phyloP scores from a whole-genome alignment of 148 eudicot genomes.

The Persicaria tinctoria region DNA sequence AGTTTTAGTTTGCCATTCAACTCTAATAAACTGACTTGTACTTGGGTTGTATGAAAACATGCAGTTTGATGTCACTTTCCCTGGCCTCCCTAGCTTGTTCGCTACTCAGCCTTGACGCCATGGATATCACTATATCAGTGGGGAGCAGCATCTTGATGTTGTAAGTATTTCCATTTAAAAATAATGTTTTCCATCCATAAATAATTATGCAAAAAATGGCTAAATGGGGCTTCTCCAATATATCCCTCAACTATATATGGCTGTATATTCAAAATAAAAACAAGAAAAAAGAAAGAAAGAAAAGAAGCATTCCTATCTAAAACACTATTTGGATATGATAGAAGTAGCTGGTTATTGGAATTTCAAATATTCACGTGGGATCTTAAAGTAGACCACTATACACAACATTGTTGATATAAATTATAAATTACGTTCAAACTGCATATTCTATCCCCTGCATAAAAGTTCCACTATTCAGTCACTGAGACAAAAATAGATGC shows the following conservation, averaged over 20 bases:
- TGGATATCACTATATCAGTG: slow-evolving; percentile 99
- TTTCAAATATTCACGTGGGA: too few relatives aligned
- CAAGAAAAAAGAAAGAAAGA: too few relatives aligned
- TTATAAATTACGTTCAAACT: too few relatives aligned
- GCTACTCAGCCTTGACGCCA: slow-evolving; percentile 82
- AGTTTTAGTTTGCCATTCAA: not conserved
- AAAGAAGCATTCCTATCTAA: too few relatives aligned
- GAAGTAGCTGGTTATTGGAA: too few relatives aligned
- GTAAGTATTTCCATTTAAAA: slow-evolving; percentile 30
- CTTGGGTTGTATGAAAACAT: slow-evolving; percentile 16
- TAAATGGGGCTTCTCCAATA: not conserved
- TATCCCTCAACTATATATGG: not conserved
- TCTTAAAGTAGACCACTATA: too few relatives aligned
- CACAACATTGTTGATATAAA: too few relatives aligned
- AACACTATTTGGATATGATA: too few relatives aligned
- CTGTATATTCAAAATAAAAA: not conserved
- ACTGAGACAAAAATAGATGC: not conserved
- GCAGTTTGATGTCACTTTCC: slow-evolving; percentile 98
- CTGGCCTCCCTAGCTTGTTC: slow-evolving; percentile 73
- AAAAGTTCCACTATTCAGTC: not conserved
- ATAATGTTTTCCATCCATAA: not conserved
- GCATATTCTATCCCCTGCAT: too few relatives aligned
- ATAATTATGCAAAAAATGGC: not conserved
- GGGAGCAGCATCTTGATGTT: slow-evolving; percentile 86
- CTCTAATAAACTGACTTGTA: not conserved